Evolutionary conservation across 495 filamentous ascomycete genomes (phyloP), one percentile per base, ranked within the genome.

Genomic region (Penicillium silybi): DNA sequence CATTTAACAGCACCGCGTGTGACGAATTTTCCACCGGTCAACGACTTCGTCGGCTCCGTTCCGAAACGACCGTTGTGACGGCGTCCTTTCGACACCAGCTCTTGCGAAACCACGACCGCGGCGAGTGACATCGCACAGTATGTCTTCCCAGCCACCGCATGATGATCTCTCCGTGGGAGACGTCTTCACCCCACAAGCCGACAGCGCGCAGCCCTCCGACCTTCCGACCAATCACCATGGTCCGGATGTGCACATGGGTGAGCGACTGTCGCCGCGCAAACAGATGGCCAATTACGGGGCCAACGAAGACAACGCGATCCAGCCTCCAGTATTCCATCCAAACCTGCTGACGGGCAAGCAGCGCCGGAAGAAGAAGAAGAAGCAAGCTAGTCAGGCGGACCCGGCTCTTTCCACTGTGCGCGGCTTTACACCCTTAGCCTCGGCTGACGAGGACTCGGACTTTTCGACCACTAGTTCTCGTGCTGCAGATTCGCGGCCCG

Each of bases 361-460:
- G 59, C 61, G 65, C 42, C 58, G 71, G 38, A 76, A 71, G 56
- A 73, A 70, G 52, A 85, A 76, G 65, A 82, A 78, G 62, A 73
- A 78, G 59, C 74, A 79, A 53, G 64, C 63, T 49, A 58, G 61
- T 9, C 61, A 71, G 50, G 80, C 78, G 22, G 73, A 80, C 32
- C 81, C 83, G 37, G 89, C 90, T 38, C 72, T 84, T 53, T 85
- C 79, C 25, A 88, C 86, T 32, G 82, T 92, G 39, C 85, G 83
- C 59, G 90, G 90, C 6, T 92, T 95, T 59, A 91, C 87, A n/a
- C 88, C 90, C n/a, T 72, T 80, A n/a, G 81, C 80, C 17, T 93
- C 90, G 43, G 88, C 80, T 37, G 89, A 91, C 57, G 91, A 95
- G 61, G 90, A 93, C 52, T 90, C 87, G 13, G 90, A 93, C 64